Conservation (phyloP, 1,284 basidiomycete species). For the Cryptococcus deneoformans region DNA sequence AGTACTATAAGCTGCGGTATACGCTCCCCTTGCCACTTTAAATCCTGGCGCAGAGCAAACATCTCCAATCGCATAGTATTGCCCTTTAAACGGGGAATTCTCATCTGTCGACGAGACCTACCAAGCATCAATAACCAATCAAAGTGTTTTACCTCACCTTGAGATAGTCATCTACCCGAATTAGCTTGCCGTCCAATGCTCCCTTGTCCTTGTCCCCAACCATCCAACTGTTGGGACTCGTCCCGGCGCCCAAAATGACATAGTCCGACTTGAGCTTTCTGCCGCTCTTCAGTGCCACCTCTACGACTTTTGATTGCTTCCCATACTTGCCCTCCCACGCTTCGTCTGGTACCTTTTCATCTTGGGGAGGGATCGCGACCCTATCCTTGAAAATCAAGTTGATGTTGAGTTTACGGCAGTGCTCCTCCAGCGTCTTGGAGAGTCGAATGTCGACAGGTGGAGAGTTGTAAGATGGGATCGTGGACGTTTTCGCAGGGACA, state of each 20-base stretch:
- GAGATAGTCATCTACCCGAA: slow-evolving; percentile 30
- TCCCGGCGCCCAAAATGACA: slow-evolving; percentile 49
- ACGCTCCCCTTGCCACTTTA: slow-evolving; percentile 23
- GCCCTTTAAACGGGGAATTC: slow-evolving; percentile 17
- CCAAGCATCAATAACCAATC: slow-evolving; percentile 4
- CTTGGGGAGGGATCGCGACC: slow-evolving; percentile 25
- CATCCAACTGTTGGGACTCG: slow-evolving; percentile 43
- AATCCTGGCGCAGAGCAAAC: slow-evolving; percentile 30
- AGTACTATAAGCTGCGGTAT: slow-evolving; percentile 9
- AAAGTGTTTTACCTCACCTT: slow-evolving; percentile 5
- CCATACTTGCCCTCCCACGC: slow-evolving; percentile 30
- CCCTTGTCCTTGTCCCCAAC: slow-evolving; percentile 24
- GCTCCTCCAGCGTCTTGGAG: slow-evolving; percentile 22
- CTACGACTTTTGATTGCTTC: slow-evolving; percentile 4
- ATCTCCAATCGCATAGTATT: slow-evolving; percentile 46
- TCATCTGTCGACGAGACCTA: slow-evolving; percentile 22
- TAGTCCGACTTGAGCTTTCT: slow-evolving; percentile 43
- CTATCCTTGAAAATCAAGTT: slow-evolving; percentile 38
- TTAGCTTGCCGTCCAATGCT: neutral
- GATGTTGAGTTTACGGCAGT: slow-evolving; percentile 39
- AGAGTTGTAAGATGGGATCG: slow-evolving; percentile 13
- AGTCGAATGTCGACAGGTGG: slow-evolving; percentile 27
- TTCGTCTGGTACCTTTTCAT: neutral
- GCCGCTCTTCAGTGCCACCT: slow-evolving; percentile 27
- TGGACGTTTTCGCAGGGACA: neutral